phyloP scores from a whole-genome alignment of 2,329 filamentous ascomycete genomes.

The Sporothrix brunneoviolacea region DNA sequence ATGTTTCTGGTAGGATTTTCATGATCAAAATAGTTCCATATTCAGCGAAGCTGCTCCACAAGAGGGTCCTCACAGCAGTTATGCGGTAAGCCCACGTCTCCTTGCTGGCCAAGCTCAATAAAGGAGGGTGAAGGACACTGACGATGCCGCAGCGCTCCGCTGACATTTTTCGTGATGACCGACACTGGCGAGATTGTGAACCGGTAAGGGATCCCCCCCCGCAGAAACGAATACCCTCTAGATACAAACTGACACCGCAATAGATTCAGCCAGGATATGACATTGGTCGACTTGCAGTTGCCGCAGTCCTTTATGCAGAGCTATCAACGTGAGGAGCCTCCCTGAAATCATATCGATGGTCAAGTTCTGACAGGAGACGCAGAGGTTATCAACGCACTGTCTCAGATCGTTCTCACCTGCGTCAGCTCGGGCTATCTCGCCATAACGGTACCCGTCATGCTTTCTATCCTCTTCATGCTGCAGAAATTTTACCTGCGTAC shows the following conservation, averaged over 20 bases:
- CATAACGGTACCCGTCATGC: conserved; percentile 36
- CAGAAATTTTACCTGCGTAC: conserved; percentile 46
- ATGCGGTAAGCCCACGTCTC: conserved; percentile 16
- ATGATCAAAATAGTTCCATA: conserved; percentile 27
- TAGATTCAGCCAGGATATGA: conserved; percentile 14
- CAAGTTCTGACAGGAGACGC: background rate
- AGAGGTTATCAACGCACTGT: conserved; percentile 25
- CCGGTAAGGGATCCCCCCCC: conserved; percentile 22
- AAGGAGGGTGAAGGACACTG: no score
- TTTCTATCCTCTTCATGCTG: conserved; percentile 34
- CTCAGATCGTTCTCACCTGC: conserved; percentile 39
- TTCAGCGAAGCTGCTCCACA: conserved; percentile 25
- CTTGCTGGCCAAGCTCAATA: no score
- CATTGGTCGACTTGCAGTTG: conserved; percentile 11
- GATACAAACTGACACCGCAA: background rate
- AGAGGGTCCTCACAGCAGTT: conserved; percentile 21
- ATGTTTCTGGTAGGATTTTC: conserved; percentile 27
- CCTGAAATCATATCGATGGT: background rate
- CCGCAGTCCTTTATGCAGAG: conserved; percentile 14
- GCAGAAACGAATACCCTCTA: no score
- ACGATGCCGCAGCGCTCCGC: conserved; percentile 25
- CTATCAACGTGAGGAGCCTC: conserved; percentile 8
- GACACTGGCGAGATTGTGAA: conserved; percentile 27
- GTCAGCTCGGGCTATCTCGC: conserved; percentile 38
- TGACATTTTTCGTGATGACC: conserved; percentile 28